These are phyloP conservation scores for Coemansia sp. DNA, from an alignment of 192 early-diverging fungal genomes.

Conservation along the genomic window DNA sequence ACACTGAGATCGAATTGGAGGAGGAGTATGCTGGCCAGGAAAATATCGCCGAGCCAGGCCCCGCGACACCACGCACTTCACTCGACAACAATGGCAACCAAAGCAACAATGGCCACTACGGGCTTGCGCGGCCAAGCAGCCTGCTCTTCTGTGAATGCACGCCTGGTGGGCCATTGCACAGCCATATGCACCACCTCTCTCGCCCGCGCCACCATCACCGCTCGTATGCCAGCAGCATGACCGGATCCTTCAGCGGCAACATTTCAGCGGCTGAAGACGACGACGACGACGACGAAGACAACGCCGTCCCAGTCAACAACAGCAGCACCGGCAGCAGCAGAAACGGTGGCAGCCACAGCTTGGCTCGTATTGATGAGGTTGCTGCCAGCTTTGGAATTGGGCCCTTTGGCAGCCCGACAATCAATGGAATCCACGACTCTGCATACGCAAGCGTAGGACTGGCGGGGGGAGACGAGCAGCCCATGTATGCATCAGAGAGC, in stretches of 20 bases:
- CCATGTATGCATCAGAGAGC: constrained; percentile 7
- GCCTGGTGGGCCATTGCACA: neutral
- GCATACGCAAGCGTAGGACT: constrained; percentile 7
- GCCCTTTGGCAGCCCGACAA: neutral
- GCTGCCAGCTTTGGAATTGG: neutral
- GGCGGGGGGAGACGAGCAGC: constrained; percentile 4
- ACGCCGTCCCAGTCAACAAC: neutral
- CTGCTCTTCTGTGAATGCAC: neutral
- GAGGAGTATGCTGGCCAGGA: neutral
- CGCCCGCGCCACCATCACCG: neutral
- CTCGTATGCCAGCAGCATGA: neutral
- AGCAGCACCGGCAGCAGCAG: neutral
- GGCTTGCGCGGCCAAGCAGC: constrained; percentile 2
- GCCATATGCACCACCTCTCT: neutral
- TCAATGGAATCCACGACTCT: constrained; percentile 4
- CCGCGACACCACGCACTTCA: neutral
- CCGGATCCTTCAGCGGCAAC: constrained; percentile 4
- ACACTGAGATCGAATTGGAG: neutral
- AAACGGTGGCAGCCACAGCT: neutral
- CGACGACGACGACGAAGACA: neutral
- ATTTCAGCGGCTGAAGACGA: neutral
- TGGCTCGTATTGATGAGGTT: neutral
- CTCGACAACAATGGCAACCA: neutral
- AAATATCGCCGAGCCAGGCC: neutral
- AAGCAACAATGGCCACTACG: neutral